phyloP scores from a whole-genome alignment of 177 flowering plant species.

The Vitis hybrid region DNA sequence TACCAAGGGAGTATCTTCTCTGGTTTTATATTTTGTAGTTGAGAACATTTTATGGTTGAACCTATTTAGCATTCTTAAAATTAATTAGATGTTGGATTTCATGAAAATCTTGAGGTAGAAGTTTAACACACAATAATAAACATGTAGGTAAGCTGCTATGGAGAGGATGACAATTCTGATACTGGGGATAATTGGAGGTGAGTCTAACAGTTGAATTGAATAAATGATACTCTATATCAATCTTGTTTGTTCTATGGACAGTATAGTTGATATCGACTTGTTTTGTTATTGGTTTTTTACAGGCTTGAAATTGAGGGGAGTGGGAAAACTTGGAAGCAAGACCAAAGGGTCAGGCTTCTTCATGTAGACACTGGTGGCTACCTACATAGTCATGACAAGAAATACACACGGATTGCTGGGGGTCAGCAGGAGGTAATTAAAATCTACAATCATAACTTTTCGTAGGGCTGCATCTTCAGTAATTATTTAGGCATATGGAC shows the following conservation, averaged over 20 bases:
- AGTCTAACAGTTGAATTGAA: constrained; percentile 10
- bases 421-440: constrained; percentile 93
- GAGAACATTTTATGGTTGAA: too few relatives aligned
- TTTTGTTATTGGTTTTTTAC: constrained; percentile 6
- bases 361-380: constrained; percentile 93
- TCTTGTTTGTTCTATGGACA: neutral
- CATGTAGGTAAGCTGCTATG: constrained; percentile 94
- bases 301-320: constrained; percentile 88
- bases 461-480: too few relatives aligned
- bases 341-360: constrained; percentile 88
- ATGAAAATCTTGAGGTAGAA: too few relatives aligned
- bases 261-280: neutral
- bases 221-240: neutral
- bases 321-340: constrained; percentile 92
- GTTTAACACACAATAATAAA: too few relatives aligned
- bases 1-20: too few relatives aligned
- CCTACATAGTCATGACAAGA: constrained; percentile 96
- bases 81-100: too few relatives aligned
- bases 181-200: constrained; percentile 98
- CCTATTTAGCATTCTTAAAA: too few relatives aligned
- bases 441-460: too few relatives aligned
- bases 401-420: constrained; percentile 85
- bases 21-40: too few relatives aligned
- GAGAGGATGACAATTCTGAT: constrained; percentile 78
- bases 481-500: too few relatives aligned